phyloP scores from a whole-genome alignment of 2,329 filamentous ascomycete genomes.

The Calonectria montana region DNA sequence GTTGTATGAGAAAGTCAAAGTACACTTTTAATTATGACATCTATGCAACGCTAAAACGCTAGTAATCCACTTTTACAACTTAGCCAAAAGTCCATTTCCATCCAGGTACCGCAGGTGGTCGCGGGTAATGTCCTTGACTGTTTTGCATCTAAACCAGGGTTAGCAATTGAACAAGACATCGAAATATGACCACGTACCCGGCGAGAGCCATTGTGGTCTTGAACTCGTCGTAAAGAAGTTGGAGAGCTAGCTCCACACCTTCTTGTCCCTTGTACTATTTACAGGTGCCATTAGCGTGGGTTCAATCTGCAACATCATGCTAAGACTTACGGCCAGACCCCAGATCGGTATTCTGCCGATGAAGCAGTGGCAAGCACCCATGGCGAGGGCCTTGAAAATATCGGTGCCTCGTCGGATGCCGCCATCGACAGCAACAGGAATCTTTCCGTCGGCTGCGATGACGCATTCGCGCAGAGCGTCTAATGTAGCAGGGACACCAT shows the following conservation, averaged over 20 bases:
- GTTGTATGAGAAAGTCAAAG: neutral
- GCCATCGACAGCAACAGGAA: constrained; percentile 65
- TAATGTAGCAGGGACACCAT: constrained; percentile 63
- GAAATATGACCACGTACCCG: constrained; percentile 22
- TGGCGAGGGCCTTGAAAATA: constrained; percentile 46
- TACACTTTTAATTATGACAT: neutral
- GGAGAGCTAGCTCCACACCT: constrained; percentile 47
- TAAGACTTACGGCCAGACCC: constrained; percentile 42
- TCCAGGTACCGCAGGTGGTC: constrained; percentile 32
- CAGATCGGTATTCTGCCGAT: constrained; percentile 50
- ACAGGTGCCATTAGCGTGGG: neutral
- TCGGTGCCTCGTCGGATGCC: constrained; percentile 47
- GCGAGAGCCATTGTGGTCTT: constrained; percentile 41
- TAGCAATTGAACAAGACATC: neutral
- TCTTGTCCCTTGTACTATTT: constrained; percentile 44
- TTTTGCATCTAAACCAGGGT: constrained; percentile 26
- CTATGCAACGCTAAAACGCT: constrained; percentile 10
- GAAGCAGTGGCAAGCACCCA: constrained; percentile 41
- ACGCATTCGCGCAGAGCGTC: constrained; percentile 71
- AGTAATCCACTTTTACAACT: constrained; percentile 2
- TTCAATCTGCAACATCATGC: too few relatives aligned
- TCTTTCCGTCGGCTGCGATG: constrained; percentile 64
- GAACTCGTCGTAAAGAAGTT: constrained; percentile 46
- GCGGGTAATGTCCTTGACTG: constrained; percentile 36
- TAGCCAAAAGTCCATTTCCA: constrained; percentile 29